Evolutionary conservation across 106 monocot species (phyloP).

Genomic region (Acorus calamus): DNA sequence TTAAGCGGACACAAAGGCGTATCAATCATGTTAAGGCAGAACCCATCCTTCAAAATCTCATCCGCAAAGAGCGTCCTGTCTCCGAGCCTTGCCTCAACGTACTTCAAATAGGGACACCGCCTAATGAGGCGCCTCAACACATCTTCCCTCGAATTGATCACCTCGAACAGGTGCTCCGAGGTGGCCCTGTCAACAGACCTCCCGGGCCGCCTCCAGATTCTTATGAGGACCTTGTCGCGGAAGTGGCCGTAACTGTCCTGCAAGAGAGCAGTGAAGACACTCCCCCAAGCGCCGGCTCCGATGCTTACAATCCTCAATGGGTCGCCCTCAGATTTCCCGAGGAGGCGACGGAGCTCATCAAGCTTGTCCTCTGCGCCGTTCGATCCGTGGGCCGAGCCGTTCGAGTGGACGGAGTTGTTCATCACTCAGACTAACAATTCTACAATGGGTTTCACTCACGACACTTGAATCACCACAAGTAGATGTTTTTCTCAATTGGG

Average conservation of each 20-base stretch:
- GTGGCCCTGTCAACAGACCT: constrained; percentile 59
- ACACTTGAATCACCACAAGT: too few relatives aligned
- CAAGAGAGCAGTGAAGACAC: constrained; percentile 64
- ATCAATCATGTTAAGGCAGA: constrained; percentile 92
- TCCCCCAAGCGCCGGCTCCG: constrained; percentile 91
- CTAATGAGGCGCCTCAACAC: constrained; percentile 54
- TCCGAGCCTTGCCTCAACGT: constrained; percentile 74
- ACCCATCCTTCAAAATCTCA: constrained; percentile 84
- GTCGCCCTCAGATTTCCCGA: constrained; percentile 64
- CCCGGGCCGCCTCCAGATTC: constrained; percentile 72
- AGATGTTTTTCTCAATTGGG: too few relatives aligned
- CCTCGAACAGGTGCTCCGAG: constrained; percentile 78
- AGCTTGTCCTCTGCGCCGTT: constrained; percentile 64
- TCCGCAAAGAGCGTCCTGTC: constrained; percentile 67
- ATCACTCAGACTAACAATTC: too few relatives aligned
- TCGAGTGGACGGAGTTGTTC: constrained; percentile 12
- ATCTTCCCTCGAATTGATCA: constrained; percentile 86
- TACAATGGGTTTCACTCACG: too few relatives aligned
- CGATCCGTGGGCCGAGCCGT: constrained; percentile 35
- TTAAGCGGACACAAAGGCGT: constrained; percentile 83
- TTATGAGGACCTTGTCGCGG: constrained; percentile 63
- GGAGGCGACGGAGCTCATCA: constrained; percentile 53
- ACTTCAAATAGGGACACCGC: constrained; percentile 76
- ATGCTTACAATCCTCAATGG: constrained; percentile 64
- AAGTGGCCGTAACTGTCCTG: constrained; percentile 74